A percentile compares a stretch with the other conserved stretches of the same genome.
Conservation (phyloP, 2,329 filamentous ascomycete species). For the Hymenoscyphus fructigenus region DNA sequence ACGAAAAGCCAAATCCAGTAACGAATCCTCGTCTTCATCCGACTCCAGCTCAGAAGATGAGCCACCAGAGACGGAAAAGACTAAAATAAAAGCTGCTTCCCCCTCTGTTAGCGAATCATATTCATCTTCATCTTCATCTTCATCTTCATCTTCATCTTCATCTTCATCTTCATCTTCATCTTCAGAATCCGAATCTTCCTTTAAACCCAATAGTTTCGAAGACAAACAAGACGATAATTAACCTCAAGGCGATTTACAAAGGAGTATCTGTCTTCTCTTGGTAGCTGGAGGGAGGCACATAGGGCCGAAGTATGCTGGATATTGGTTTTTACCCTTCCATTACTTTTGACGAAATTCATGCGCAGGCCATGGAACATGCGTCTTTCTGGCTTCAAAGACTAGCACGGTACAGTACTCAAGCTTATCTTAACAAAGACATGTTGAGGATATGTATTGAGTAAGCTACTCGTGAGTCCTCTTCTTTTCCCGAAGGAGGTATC, state of each 20-base stretch:
- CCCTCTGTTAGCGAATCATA: constrained; percentile 32
- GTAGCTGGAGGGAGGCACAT: too few relatives aligned
- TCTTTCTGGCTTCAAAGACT: too few relatives aligned
- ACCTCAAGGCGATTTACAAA: background rate
- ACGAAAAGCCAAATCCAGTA: constrained; percentile 51
- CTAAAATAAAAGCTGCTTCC: constrained; percentile 40
- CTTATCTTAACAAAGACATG: too few relatives aligned
- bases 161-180: constrained; percentile 34
- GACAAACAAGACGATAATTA: background rate
- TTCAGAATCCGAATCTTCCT: constrained; percentile 39
- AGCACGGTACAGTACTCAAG: too few relatives aligned
- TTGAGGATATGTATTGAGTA: too few relatives aligned
- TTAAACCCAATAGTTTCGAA: constrained; percentile 19
- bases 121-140: constrained; percentile 21
- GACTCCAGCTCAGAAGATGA: constrained; percentile 49
- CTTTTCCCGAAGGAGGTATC: too few relatives aligned
- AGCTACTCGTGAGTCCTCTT: too few relatives aligned
- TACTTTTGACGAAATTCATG: too few relatives aligned
- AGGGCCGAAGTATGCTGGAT: too few relatives aligned
- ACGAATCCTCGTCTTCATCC: constrained; percentile 40
- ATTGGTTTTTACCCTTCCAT: too few relatives aligned
- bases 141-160: constrained; percentile 21
- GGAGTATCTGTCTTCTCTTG: too few relatives aligned
- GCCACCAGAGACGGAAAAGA: constrained; percentile 53
- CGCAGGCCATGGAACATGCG: too few relatives aligned